Evolutionary conservation across 805 yeast species (phyloP).

Genomic region (Candida xiaguanensis): DNA sequence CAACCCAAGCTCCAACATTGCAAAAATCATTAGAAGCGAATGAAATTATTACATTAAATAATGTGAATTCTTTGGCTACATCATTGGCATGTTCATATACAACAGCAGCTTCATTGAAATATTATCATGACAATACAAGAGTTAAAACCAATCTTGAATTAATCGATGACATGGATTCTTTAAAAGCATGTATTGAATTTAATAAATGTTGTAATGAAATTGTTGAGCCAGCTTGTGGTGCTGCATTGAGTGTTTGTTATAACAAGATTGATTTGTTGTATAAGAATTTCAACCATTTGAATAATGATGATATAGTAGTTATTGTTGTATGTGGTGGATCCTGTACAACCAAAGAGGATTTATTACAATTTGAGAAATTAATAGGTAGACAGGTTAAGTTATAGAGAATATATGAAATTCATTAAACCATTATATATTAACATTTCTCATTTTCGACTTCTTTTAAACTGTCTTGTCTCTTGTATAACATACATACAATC

Average conservation of each 20-base stretch:
- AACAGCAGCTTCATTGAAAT: slow-evolving; percentile 45
- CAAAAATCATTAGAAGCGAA: slow-evolving; percentile 46
- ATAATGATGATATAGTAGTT: slow-evolving; percentile 43
- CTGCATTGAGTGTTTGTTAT: slow-evolving; percentile 55
- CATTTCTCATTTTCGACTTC: background rate
- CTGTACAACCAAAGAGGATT: slow-evolving; percentile 11
- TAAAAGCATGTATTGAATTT: slow-evolving; percentile 48
- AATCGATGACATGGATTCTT: slow-evolving; percentile 52
- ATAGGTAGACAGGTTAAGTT: slow-evolving; percentile 10
- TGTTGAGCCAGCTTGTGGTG: slow-evolving; percentile 75
- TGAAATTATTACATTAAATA: slow-evolving; percentile 39
- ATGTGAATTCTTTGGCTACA: slow-evolving; percentile 55
- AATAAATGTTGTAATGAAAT: slow-evolving; percentile 48
- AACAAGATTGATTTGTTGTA: slow-evolving; percentile 26
- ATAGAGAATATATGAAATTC: background rate
- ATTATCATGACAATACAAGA: slow-evolving; percentile 17
- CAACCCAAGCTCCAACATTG: slow-evolving; percentile 61
- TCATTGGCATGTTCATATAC: slow-evolving; percentile 62
- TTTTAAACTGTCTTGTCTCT: background rate
- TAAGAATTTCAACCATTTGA: slow-evolving; percentile 21
- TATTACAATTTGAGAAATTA: slow-evolving; percentile 7
- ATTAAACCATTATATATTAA: background rate
- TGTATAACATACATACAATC: background rate
- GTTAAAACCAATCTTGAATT: slow-evolving; percentile 19
- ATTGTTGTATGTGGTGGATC: slow-evolving; percentile 54